Conservation (phyloP, 208 protist species). For the Acanthamoeba royreba region DNA sequence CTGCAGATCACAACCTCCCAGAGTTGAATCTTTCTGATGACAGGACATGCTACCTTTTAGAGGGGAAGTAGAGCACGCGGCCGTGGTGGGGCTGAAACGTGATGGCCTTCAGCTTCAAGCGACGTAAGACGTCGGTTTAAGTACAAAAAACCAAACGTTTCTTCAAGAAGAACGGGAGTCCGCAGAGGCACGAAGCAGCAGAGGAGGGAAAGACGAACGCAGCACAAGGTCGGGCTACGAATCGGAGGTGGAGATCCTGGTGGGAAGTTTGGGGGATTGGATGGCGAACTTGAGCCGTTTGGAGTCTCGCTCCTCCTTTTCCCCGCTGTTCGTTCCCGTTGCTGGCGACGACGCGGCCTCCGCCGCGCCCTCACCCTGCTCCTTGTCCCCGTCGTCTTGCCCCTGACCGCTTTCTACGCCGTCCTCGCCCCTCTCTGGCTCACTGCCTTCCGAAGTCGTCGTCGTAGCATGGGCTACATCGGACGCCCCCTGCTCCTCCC, state of each 20-base stretch:
- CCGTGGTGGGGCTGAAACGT: too few species aligned
- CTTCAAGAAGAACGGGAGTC: too few species aligned
- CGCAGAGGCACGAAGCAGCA: too few species aligned
- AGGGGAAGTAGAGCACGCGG: too few species aligned
- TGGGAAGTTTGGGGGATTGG: background rate
- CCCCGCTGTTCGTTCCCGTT: background rate
- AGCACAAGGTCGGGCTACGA: too few species aligned
- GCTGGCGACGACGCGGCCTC: background rate
- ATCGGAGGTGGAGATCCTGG: constrained; percentile 7
- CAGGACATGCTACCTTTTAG: too few species aligned
- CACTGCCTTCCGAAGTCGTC: background rate
- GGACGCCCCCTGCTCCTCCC: background rate
- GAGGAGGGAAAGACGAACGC: too few species aligned
- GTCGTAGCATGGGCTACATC: background rate
- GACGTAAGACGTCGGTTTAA: too few species aligned
- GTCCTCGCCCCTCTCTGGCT: background rate
- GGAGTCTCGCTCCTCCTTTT: background rate
- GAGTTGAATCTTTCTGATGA: too few species aligned
- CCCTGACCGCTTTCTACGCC: background rate
- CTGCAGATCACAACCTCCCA: too few species aligned
- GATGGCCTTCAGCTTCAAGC: too few species aligned
- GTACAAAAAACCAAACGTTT: too few species aligned
- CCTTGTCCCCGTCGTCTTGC: background rate
- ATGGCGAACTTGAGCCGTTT: constrained; percentile 32
- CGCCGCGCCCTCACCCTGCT: background rate